Base-by-base conservation (phyloP, 495 filamentous ascomycete species). In the Penicillium pulvis region DNA sequence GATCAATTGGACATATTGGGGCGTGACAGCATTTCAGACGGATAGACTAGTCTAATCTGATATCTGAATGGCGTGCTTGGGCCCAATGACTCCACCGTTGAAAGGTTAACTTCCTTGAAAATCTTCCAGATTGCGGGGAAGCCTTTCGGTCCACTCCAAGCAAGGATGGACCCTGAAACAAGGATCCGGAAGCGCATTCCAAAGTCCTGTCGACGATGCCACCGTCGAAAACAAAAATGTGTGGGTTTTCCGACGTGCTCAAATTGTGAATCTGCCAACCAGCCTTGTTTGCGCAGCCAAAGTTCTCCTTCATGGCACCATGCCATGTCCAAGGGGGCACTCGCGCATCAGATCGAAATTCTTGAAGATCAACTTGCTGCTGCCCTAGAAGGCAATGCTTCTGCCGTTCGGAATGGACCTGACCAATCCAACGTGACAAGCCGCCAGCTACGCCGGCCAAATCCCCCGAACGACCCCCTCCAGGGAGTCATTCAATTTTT, bases 111-210 rank as follows among this genome's bases (percentile, higher is more conserved):
- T 16, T n/a, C 35, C 4, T 4, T 12, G 4, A 0, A 6, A 26
- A 11, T 28, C 23, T 24, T 47, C 24, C 10, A 47, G 20, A 47
- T 14, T 47, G 45, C 45, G 45, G 45, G 45, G 45, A 47, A 47
- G 3, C 20, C 23, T 24, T 28, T 2, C 1, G 16, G 30, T 28
- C 14, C 39, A 41, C 17, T 2, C 17, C 39, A 2, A 58, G 28
- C 28, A 1, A 28, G 28, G 39, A 41, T 62, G 60, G 51, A 62
- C 12, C 43, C 51, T 10, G 57, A 60, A 81, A 70, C 39, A 77
- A 74, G 67, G 80, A 84, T 66, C 68, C 81, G 66, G 33, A 65
- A 66, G 36, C 65, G 61, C 50, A 59, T 68, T 49, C 68, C 62
- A 14, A 68, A 65, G 36, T 67, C 65, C 10, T 71, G 65, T 45